Evolutionary conservation across 2,329 filamentous ascomycete genomes (phyloP), one percentile per base, ranked within the genome.

Genomic region (Alternaria metachromatica): DNA sequence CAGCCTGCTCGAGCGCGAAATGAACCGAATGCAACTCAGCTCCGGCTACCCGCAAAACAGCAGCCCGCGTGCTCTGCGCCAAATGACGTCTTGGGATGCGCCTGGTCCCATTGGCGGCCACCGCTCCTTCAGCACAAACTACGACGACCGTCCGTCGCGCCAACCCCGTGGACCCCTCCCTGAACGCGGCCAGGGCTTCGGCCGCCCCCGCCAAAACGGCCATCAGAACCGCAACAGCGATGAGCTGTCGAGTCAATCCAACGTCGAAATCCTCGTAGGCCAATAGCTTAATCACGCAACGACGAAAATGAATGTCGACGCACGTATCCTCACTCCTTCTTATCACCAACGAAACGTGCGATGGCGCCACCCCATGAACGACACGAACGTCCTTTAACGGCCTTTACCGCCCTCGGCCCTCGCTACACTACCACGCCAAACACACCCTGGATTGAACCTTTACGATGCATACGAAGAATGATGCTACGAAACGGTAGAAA

Each of bases 81-180:
- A 86, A 72, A 87, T 88, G 82, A 87, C 87, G 69, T 88, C 87
- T 50, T 89, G 87, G 86, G 87, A 86, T 66, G 82, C 81, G 69
- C 85, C 87, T 60, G 88, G 86, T 25, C 86, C 88, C 41, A 90
- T 90, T 72, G 88, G 88, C 64, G 88, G 88, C 76, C 88, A 90
- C 80, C 84, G 88, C 66, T 84, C 87, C 43, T 87, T 90, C 77
- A 87, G 87, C 77, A 84, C 85, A 58, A 82, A 80, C 66, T 87
- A 85, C 77, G 87, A 89, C 70, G 84, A 85, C 68, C 84, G 86
- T 71, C 88, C 88, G 65, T 83, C 88, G 71, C 83, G 88, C 67
- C 88, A 90, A 76, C 87, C 88, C 67, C 85, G 87, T 72, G 88
- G 88, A 49, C 88, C 88, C 26, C 81, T 87, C 33, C 85, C 86